Conservation (phyloP, 495 filamentous ascomycete genomes). For the Cercophora newfieldiana region DNA sequence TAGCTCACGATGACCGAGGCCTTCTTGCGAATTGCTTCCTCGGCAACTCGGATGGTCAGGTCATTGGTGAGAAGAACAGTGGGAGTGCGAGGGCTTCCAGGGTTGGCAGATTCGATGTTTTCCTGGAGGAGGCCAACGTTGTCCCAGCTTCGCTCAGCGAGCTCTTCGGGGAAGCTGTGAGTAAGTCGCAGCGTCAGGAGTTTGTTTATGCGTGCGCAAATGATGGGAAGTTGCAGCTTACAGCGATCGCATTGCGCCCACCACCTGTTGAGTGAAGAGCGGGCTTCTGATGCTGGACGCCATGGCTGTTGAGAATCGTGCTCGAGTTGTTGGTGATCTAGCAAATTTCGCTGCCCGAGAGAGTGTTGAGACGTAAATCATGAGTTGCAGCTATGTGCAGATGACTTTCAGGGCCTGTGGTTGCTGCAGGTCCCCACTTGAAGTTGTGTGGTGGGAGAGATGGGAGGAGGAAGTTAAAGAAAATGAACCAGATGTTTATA, state of each 20-base stretch:
- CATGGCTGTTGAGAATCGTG: conserved; percentile 20
- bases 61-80: conserved; percentile 85
- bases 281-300: conserved; percentile 28
- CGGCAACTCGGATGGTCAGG: conserved; percentile 82
- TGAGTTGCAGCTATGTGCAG: not conserved
- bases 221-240: conserved; percentile 46
- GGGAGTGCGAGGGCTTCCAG: not conserved
- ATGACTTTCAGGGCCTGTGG: not conserved
- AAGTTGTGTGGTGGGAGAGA: not conserved
- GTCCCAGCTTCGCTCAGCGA: conserved; percentile 90
- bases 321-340: conserved; percentile 1
- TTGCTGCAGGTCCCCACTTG: not conserved
- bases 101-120: conserved; percentile 27
- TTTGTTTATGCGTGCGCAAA: not conserved
- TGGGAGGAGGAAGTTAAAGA: not conserved
- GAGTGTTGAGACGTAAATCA: conserved; percentile 8
- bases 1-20: conserved; percentile 85
- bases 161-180: conserved; percentile 76
- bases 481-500: too few species aligned
- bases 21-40: conserved; percentile 78
- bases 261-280: conserved; percentile 75
- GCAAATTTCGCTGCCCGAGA: not conserved
- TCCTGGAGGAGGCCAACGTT: conserved; percentile 61
- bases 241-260: conserved; percentile 79
- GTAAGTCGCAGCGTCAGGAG: not conserved